These are phyloP conservation scores for Sarocladiaceae sp. DNA, from an alignment of 2,329 filamentous ascomycete species.

Conservation along the genomic window DNA sequence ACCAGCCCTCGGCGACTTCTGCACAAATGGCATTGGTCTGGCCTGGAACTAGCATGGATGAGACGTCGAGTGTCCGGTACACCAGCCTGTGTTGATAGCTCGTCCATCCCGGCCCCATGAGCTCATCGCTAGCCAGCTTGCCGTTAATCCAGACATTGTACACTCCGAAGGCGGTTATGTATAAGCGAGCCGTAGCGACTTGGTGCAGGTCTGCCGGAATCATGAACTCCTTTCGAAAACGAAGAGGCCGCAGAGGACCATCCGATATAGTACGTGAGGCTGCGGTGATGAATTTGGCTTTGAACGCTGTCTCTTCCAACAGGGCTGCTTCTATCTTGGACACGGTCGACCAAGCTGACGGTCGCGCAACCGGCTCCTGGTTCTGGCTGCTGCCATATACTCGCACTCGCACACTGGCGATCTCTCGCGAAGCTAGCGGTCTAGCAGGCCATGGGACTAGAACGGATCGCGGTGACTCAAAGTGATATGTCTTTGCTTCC, in stretches of 20 bases:
- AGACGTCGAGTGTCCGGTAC: conserved; percentile 49
- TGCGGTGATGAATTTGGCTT: conserved; percentile 21
- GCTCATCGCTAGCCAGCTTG: conserved; percentile 28
- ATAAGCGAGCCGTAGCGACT: conserved; percentile 33
- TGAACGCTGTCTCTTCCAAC: conserved; percentile 23
- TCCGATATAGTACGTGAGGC: conserved; percentile 22
- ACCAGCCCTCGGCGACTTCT: conserved; percentile 46
- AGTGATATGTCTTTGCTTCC: conserved; percentile 15
- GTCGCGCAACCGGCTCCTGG: conserved; percentile 1
- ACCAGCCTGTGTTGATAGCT: conserved; percentile 42
- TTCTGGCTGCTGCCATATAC: conserved; percentile 17
- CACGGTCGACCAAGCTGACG: conserved; percentile 21
- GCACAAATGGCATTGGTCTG: conserved; percentile 30
- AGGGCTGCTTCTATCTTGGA: conserved; percentile 30
- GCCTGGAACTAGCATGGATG: conserved; percentile 25
- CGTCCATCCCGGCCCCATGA: conserved; percentile 46
- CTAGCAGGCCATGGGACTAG: conserved; percentile 38
- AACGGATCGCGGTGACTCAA: conserved; percentile 30
- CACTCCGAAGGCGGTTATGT: conserved; percentile 39
- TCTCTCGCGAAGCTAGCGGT: conserved; percentile 23
- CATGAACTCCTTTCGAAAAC: conserved; percentile 28
- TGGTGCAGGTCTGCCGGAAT: conserved; percentile 10
- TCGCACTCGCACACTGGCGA: conserved; percentile 26
- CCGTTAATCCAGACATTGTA: conserved; percentile 44
- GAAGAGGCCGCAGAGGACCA: conserved; percentile 19